Percentiles rank a stretch among this genome's conserved stretches.
These are phyloP conservation scores for Hordeum vulgare DNA, from an alignment of 176 grass and related monocot genomes.

Conservation along the genomic window DNA sequence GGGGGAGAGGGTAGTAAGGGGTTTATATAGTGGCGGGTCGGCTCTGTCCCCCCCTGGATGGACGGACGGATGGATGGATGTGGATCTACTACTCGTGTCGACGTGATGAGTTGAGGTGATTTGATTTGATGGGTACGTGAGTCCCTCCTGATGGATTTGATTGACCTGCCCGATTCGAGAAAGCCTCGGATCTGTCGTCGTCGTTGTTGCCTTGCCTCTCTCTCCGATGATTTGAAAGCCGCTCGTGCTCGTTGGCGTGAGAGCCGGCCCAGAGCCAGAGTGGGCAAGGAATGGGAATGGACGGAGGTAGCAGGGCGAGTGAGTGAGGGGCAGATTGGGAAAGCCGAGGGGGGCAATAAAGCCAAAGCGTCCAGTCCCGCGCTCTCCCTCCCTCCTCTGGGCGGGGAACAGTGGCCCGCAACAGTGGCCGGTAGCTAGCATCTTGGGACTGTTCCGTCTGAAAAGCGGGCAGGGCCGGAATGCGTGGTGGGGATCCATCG, in stretches of 20 bases:
- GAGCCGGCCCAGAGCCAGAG: background rate
- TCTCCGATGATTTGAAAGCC: constrained; percentile 33
- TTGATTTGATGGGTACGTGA: constrained; percentile 47
- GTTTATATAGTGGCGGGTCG: constrained; percentile 25
- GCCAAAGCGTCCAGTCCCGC: background rate
- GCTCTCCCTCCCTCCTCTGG: background rate
- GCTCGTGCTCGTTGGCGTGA: too few relatives aligned
- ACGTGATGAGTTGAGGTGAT: constrained; percentile 45
- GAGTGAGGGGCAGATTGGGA: constrained; percentile 23
- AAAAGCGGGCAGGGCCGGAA: constrained; percentile 43
- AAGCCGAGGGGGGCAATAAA: constrained; percentile 10
- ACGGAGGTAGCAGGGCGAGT: background rate
- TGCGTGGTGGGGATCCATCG: constrained; percentile 22
- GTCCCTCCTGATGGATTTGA: constrained; percentile 70
- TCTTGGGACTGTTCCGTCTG: constrained; percentile 41
- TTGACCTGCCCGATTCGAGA: constrained; percentile 64
- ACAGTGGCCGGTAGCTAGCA: constrained; percentile 15
- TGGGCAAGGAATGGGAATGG: background rate
- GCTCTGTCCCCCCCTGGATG: background rate
- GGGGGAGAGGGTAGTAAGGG: background rate
- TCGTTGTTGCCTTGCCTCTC: background rate
- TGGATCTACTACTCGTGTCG: background rate
- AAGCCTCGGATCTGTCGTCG: constrained; percentile 89
- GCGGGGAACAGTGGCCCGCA: constrained; percentile 5
- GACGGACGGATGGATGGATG: background rate